phyloP scores from a whole-genome alignment of 768 basidiomycete species.

The Xerocomus spinulosus region DNA sequence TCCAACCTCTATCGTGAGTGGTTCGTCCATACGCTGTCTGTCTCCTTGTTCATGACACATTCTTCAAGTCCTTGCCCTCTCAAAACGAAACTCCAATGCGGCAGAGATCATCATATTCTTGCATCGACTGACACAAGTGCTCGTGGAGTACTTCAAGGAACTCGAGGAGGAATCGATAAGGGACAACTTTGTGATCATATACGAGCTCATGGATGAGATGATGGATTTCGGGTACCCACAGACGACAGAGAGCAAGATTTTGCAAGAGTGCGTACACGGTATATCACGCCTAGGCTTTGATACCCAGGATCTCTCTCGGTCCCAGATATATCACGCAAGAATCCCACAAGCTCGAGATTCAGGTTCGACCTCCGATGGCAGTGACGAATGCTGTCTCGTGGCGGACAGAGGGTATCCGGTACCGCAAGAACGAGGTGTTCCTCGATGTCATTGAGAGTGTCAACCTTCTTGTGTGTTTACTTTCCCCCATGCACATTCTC shows the following conservation, averaged over 20 bases:
- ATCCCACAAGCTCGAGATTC: conserved; percentile 93
- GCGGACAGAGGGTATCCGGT: conserved; percentile 95
- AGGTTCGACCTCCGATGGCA: conserved; percentile 89
- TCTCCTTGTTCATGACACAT: not conserved
- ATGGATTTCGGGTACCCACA: conserved; percentile 99
- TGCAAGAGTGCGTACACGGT: conserved; percentile 72
- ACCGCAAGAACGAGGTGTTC: conserved; percentile 99
- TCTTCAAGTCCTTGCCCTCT: conserved; percentile 80
- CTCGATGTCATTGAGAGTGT: conserved; percentile 97
- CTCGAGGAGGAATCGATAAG: conserved; percentile 98
- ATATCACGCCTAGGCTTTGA: not conserved
- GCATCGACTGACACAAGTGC: conserved; percentile 86
- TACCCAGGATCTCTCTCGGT: not conserved
- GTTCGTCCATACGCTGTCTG: conserved; percentile 7
- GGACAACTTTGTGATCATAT: conserved; percentile 99
- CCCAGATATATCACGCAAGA: conserved; percentile 95
- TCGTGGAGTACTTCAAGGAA: conserved; percentile 99
- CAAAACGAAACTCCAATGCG: conserved; percentile 93
- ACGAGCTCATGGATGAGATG: conserved; percentile 98
- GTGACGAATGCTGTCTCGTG: conserved; percentile 99
- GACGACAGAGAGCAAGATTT: conserved; percentile 98
- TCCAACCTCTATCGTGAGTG: conserved; percentile 90
- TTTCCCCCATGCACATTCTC: not conserved
- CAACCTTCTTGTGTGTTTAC: conserved; percentile 74
- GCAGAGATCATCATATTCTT: conserved; percentile 96